These are phyloP conservation scores for Ophiostoma sp. DNA, from an alignment of 2,329 filamentous ascomycete genomes.

Conservation along the genomic window DNA sequence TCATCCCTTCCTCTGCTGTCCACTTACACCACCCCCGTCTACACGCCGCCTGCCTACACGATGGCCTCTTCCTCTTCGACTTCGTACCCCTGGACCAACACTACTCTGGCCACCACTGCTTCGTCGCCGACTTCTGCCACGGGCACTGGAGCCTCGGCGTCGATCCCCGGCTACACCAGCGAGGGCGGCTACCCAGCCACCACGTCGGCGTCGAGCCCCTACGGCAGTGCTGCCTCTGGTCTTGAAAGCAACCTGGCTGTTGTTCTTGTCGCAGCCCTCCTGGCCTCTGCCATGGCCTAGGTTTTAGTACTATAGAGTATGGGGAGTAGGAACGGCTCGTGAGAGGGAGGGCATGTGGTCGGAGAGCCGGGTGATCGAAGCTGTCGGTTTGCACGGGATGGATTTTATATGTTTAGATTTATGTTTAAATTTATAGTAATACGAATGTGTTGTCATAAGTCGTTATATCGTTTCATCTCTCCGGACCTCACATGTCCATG, in stretches of 20 bases:
- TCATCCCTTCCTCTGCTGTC: not conserved
- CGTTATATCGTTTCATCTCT: not conserved
- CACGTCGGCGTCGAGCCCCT: not conserved
- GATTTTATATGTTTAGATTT: too few species aligned
- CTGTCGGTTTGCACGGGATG: not conserved
- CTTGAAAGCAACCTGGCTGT: not conserved
- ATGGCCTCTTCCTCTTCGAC: not conserved
- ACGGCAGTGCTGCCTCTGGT: not conserved
- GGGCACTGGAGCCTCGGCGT: not conserved
- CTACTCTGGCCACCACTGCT: not conserved
- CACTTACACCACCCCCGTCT: not conserved
- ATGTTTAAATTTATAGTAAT: not conserved
- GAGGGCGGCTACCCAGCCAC: not conserved
- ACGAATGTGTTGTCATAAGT: not conserved
- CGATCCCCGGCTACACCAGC: constrained; percentile 10
- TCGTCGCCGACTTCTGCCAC: not conserved
- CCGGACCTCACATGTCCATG: constrained; percentile 66
- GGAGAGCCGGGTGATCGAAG: too few species aligned
- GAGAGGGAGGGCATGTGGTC: not conserved
- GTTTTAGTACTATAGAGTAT: not conserved
- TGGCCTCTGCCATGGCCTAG: not conserved
- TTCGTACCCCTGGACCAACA: constrained; percentile 12
- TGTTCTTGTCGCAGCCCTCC: not conserved
- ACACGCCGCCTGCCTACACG: not conserved
- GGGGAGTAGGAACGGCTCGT: not conserved